Conservation (phyloP, 106 monocot genomes). For the Allium fistulosum region DNA sequence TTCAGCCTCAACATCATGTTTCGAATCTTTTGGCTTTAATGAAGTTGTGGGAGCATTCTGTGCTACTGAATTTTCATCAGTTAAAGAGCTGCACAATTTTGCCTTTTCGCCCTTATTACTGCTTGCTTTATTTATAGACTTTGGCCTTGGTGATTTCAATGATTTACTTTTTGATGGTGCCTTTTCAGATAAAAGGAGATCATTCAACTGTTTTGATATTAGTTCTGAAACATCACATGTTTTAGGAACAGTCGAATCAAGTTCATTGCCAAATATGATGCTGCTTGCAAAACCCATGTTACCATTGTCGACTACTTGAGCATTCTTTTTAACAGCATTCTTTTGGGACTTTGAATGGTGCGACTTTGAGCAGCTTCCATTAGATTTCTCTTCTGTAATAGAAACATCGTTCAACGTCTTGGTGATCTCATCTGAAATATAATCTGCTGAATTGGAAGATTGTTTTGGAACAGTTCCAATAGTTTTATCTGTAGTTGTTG, state of each 20-base stretch:
- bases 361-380: not conserved
- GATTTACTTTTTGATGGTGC: conserved; percentile 7
- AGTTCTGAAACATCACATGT: conserved; percentile 28
- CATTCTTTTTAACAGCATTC: not conserved
- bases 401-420: conserved; percentile 5
- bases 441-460: conserved; percentile 1
- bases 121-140: conserved; percentile 11
- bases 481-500: conserved; percentile 1
- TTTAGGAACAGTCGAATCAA: conserved; percentile 5
- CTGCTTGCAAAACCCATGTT: conserved; percentile 39
- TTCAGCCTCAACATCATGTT: conserved; percentile 7
- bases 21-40: not conserved
- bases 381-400: conserved; percentile 2
- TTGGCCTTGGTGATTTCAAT: conserved; percentile 18
- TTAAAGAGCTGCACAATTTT: conserved; percentile 8
- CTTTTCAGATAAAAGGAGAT: conserved; percentile 22
- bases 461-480: conserved; percentile 1
- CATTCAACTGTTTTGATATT: conserved; percentile 37
- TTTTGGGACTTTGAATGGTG: conserved; percentile 3
- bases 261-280: conserved; percentile 27
- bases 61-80: conserved; percentile 1
- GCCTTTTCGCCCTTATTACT: conserved; percentile 2
- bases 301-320: not conserved
- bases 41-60: not conserved
- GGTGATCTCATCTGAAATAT: not conserved